These are phyloP conservation scores for Zizania latifolia DNA, from an alignment of 176 grass and related monocot genomes.

Conservation along the genomic window DNA sequence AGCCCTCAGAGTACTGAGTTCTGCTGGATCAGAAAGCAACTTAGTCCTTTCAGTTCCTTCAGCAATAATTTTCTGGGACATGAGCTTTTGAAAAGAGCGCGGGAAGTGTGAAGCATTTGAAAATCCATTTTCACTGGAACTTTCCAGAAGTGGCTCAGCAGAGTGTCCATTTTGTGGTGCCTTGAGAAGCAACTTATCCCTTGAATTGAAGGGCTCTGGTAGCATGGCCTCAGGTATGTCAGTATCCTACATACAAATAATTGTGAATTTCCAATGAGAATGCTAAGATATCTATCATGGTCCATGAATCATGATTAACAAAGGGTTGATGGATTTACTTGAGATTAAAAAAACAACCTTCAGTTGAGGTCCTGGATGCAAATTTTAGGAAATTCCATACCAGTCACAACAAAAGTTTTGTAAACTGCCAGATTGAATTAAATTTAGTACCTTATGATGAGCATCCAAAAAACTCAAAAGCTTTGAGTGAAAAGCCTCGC, in stretches of 20 bases:
- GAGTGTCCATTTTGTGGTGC: slow-evolving; percentile 19
- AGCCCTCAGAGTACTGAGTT: slow-evolving; percentile 4
- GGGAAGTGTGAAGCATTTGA: slow-evolving; percentile 74
- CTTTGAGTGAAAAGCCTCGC: slow-evolving; percentile 66
- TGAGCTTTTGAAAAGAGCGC: slow-evolving; percentile 58
- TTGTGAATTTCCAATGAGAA: neutral
- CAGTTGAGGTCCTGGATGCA: neutral
- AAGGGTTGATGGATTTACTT: neutral
- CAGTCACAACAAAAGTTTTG: neutral
- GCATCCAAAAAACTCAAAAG: slow-evolving; percentile 55
- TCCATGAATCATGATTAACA: neutral
- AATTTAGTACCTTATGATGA: slow-evolving; percentile 63
- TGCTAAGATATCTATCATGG: slow-evolving; percentile 8
- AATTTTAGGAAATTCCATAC: neutral
- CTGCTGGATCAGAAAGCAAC: slow-evolving; percentile 39
- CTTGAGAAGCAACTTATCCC: slow-evolving; percentile 34
- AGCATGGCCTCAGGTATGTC: slow-evolving; percentile 71
- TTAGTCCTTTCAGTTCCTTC: slow-evolving; percentile 37
- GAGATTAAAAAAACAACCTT: neutral
- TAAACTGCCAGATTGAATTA: neutral
- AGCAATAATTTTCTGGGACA: slow-evolving; percentile 50
- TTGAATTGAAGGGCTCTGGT: slow-evolving; percentile 80
- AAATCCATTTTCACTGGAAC: slow-evolving; percentile 28
- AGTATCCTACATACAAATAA: slow-evolving; percentile 46
- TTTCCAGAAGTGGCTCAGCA: slow-evolving; percentile 28